Evolutionary conservation across 345 rosid species (phyloP), one percentile per base, ranked within the genome.

Genomic region (Gossypium thurberi): DNA sequence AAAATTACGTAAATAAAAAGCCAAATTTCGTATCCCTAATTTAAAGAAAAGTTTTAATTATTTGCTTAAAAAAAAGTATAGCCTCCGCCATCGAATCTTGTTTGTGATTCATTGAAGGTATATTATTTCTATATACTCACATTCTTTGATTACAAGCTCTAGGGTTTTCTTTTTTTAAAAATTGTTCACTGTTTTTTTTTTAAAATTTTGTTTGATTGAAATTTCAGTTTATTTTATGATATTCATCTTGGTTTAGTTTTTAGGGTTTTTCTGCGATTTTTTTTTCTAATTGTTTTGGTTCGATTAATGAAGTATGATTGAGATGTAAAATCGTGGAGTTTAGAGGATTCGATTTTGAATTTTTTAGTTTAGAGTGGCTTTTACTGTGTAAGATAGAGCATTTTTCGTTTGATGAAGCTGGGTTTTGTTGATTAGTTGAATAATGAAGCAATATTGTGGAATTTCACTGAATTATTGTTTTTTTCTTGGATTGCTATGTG

Each of bases 91-190:
- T 74, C 64, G 66, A 9, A 56, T 69, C 47, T 81, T 75, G 48
- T 33, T 73, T 50, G 62, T 77, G 84, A 74, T 83, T 78, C 71
- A n/a, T 69, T 12, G 59, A 75, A 85, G 87, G 84, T 82, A 83
- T 74, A 62, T 82, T 33, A 5, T 77, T 76, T 52, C 20, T 62
- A 33, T 33, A 1, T 72, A 73, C 63, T 40, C 44, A 11, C 47
- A 28, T 70, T 69, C 62, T 78, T 56, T 79, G 85, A 78, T 87
- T 87, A 53, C 68, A 28, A 56, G 79, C 74, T 74, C 59, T 82
- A 70, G 85, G 86, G 78, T 74, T 81, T 68, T 14, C 47, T 61
- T 59, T 61, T 59, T 77, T 65, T 58, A 0, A 25, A 58, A 23
- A 23, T 23, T 58, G 3, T 58, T 25, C 0, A 25, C 14, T 25